Percentiles rank a stretch among this genome's conserved stretches.
Conservation (phyloP, 345 rosid genomes). For the Combretum micranthum region DNA sequence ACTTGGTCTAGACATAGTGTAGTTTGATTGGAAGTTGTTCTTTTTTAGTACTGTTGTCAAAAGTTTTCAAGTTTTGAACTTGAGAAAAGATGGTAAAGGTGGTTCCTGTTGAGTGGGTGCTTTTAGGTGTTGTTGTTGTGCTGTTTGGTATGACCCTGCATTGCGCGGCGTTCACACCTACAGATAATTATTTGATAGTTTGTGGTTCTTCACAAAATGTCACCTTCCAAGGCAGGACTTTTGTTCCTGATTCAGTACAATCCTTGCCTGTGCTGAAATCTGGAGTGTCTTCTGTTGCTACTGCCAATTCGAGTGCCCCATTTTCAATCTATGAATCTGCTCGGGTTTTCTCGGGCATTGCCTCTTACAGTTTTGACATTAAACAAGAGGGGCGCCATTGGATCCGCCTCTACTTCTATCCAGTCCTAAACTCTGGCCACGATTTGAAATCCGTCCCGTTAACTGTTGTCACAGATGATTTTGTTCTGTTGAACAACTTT, state of each 20-base stretch:
- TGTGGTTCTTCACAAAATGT: slow-evolving; percentile 79
- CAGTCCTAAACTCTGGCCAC: slow-evolving; percentile 42
- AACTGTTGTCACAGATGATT: slow-evolving; percentile 63
- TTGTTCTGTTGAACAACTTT: slow-evolving; percentile 84
- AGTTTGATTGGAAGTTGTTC: slow-evolving; percentile 1
- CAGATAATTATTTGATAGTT: slow-evolving; percentile 71
- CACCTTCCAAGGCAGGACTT: slow-evolving; percentile 62
- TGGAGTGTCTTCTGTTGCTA: slow-evolving; percentile 41
- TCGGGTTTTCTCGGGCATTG: slow-evolving; percentile 60
- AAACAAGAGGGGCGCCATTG: slow-evolving; percentile 76
- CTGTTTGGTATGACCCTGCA: slow-evolving; percentile 34
- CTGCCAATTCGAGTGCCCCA: slow-evolving; percentile 39
- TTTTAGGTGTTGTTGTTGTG: slow-evolving; percentile 25
- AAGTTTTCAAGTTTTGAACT: slow-evolving; percentile 18
- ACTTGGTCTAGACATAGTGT: not conserved
- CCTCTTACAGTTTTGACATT: slow-evolving; percentile 71
- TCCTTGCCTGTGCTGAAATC: slow-evolving; percentile 44
- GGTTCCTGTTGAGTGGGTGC: slow-evolving; percentile 27
- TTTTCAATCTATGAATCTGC: slow-evolving; percentile 69
- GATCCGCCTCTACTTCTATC: slow-evolving; percentile 92
- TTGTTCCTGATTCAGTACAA: slow-evolving; percentile 65
- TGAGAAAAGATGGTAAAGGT: slow-evolving; percentile 30
- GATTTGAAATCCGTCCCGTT: slow-evolving; percentile 53
- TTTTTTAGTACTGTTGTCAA: no score
- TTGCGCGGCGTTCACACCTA: slow-evolving; percentile 48